Evolutionary conservation across 1,284 basidiomycete species (phyloP), one percentile per base, ranked within the genome.

Genomic region (Wallemia mellicola): DNA sequence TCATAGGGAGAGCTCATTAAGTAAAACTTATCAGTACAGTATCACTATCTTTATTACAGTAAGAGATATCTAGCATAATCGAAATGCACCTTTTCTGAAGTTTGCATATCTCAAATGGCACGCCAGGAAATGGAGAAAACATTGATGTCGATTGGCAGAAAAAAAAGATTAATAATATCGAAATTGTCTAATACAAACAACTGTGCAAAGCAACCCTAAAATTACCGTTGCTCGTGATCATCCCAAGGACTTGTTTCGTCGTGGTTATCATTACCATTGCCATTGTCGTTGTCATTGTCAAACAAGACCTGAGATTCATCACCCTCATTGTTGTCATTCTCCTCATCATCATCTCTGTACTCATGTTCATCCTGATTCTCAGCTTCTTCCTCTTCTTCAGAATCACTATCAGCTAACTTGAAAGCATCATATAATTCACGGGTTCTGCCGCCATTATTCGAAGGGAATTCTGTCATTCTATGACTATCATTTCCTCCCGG

Each of bases 361-460:
- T 48, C 38, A n/a, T n/a, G n/a, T 5, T 48, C 14, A 22, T 48
- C 19, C 22, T 48, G 14, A 48, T n/a, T 5, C 3, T 57, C 24
- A 24, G 25, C 24, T n/a, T 64, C 66, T 1, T 66, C 67, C 9
- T 68, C 68, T 3, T 68, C 69, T 22, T 68, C 67, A 24, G 65
- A 67, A 2, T 67, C 67, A 26, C 65, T 65, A 25, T 63, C 60
- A 7, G 60, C 60, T 26, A 67, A 26, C 48, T 65, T 68, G 62
- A 72, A 72, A 1, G 71, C 71, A 60, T 72, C 67, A 63, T 71
- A 72, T 24, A 72, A 62, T 61, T 71, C 71, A 59, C 66, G 63
- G 19, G 69, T 69, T 57, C 68, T 59, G 19, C 61, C 48, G 24
- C 63, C 27, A 17, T 64, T 32, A 0, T 62, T 64, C 1, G 66